Conservation (phyloP, 2,329 filamentous ascomycete genomes). For the Trichoderma citrinoviride region DNA sequence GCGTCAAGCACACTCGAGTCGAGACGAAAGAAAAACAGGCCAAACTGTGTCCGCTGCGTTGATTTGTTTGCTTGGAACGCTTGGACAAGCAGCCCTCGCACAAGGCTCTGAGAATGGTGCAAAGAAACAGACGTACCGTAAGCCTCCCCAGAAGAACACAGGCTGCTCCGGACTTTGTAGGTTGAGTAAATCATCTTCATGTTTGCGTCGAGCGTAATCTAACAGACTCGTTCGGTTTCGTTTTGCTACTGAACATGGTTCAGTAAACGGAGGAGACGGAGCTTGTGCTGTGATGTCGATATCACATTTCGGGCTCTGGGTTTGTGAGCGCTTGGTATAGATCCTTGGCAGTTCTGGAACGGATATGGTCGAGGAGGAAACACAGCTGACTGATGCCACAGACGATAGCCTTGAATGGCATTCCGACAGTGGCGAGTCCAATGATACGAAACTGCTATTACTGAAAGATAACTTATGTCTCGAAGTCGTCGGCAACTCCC, state of each 20-base stretch:
- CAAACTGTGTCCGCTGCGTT: not conserved
- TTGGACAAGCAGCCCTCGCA: not conserved
- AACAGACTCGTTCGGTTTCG: not conserved
- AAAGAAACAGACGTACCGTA: constrained; percentile 14
- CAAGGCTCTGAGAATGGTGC: not conserved
- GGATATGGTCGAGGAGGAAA: constrained; percentile 36
- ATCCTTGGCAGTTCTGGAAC: constrained; percentile 39
- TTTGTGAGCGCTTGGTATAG: constrained; percentile 37
- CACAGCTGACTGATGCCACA: constrained; percentile 49
- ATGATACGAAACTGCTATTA: constrained; percentile 51
- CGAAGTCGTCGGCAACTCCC: not conserved
- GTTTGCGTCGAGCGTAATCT: constrained; percentile 22
- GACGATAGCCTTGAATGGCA: constrained; percentile 55
- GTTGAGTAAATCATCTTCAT: constrained; percentile 31
- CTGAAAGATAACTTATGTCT: constrained; percentile 46
- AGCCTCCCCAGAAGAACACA: not conserved
- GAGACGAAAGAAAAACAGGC: too few species aligned
- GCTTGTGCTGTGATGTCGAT: constrained; percentile 8
- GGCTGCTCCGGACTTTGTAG: not conserved
- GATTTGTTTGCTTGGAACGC: not conserved
- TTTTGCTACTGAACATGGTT: not conserved
- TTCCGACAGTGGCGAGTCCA: constrained; percentile 46
- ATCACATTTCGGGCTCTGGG: constrained; percentile 23
- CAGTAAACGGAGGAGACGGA: not conserved
- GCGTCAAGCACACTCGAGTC: not conserved